phyloP scores from a whole-genome alignment of 2,329 filamentous ascomycete species.

The Teratosphaeria destructans region DNA sequence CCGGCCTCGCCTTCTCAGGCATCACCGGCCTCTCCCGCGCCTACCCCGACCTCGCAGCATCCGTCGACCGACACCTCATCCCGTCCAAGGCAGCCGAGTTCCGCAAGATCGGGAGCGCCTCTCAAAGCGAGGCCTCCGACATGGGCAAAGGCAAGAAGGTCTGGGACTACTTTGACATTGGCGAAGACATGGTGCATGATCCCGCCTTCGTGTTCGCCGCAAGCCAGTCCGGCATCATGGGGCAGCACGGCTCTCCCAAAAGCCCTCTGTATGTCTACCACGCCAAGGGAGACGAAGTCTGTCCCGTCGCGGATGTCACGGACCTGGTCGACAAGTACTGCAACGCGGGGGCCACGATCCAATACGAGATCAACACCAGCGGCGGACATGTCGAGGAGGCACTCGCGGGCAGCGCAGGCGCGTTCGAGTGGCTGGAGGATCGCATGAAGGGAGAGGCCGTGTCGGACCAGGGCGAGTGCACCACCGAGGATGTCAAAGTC shows the following conservation, averaged over 20 bases:
- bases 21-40: constrained; percentile 23
- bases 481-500: not conserved
- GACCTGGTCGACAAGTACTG: constrained; percentile 18
- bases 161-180: not conserved
- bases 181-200: constrained; percentile 3
- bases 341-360: not conserved
- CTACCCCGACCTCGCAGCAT: constrained; percentile 5
- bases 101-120: not conserved
- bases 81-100: not conserved
- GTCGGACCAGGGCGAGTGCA: not conserved
- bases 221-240: not conserved
- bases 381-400: not conserved
- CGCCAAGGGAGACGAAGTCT: constrained; percentile 23
- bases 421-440: not conserved
- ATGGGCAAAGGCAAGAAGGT: not conserved
- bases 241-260: not conserved
- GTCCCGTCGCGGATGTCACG: constrained; percentile 19
- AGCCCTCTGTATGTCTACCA: constrained; percentile 24
- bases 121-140: not conserved
- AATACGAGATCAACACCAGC: not conserved
- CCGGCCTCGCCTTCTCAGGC: constrained; percentile 21
- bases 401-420: not conserved
- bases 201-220: not conserved
- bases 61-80: not conserved
- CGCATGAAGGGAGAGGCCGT: not conserved